Conservation (phyloP, 495 filamentous ascomycete genomes). For the Patellaria atrata region DNA sequence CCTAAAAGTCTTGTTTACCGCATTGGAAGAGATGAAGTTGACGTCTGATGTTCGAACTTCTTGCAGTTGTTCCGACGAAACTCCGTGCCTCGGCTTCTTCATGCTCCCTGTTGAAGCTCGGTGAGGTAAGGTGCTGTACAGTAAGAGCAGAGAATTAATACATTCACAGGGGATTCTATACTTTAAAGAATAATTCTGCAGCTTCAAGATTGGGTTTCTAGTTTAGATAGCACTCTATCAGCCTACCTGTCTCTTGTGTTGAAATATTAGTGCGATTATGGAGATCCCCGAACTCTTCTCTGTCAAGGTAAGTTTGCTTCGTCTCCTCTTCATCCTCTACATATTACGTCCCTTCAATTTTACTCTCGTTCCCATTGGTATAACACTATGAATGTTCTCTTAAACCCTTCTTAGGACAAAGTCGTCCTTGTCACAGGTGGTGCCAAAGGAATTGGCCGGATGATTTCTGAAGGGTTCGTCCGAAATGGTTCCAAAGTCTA, state of each 20-base stretch:
- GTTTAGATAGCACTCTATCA: neutral
- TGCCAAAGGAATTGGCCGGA: constrained; percentile 25
- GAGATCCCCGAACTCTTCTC: constrained; percentile 19
- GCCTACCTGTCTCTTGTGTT: constrained; percentile 1
- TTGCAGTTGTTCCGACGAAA: no score
- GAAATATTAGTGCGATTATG: constrained; percentile 7
- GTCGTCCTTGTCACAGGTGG: constrained; percentile 25
- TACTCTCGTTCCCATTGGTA: neutral
- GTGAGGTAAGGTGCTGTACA: no score
- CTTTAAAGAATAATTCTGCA: neutral
- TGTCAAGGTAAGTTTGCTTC: constrained; percentile 16
- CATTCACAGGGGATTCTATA: constrained; percentile 1
- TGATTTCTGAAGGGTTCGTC: constrained; percentile 26
- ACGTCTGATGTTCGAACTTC: no score
- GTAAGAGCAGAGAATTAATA: constrained; percentile 7
- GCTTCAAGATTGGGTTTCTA: neutral
- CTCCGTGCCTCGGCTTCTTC: constrained; percentile 17
- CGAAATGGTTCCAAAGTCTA: constrained; percentile 40
- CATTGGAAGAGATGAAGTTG: no score
- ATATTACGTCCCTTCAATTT: no score
- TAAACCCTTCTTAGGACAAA: constrained; percentile 17
- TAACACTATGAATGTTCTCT: neutral
- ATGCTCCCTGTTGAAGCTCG: no score
- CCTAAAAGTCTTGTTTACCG: no score
- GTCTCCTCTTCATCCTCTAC: neutral